phyloP scores from a whole-genome alignment of 805 yeast species.

The Wickerhamiella bombiphila region DNA sequence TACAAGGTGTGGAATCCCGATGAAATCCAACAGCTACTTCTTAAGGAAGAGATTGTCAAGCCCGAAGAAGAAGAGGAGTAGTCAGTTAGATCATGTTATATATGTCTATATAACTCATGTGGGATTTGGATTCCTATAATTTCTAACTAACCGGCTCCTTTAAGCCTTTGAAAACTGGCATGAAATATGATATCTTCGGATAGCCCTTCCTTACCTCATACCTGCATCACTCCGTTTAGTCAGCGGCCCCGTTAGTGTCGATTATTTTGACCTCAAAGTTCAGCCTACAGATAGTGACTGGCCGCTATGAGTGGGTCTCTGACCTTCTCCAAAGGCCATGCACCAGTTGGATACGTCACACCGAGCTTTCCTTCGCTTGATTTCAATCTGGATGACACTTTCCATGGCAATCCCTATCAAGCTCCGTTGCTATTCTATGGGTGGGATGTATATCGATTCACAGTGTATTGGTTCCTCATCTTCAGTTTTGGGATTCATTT shows the following conservation, averaged over 20 bases:
- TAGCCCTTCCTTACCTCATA: too few relatives aligned
- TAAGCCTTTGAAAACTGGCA: too few relatives aligned
- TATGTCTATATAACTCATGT: too few relatives aligned
- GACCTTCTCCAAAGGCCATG: slow-evolving; percentile 16
- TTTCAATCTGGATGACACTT: slow-evolving; percentile 8
- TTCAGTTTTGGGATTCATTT: slow-evolving; percentile 48
- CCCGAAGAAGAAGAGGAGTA: slow-evolving; percentile 17
- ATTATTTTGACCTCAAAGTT: too few relatives aligned
- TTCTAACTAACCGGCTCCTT: too few relatives aligned
- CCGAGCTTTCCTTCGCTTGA: slow-evolving; percentile 70
- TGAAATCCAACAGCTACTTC: slow-evolving; percentile 62
- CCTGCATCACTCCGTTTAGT: too few relatives aligned
- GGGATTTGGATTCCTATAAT: too few relatives aligned
- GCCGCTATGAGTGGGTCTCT: slow-evolving; percentile 16
- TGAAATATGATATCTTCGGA: too few relatives aligned
- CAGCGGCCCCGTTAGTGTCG: too few relatives aligned
- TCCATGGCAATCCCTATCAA: slow-evolving; percentile 23
- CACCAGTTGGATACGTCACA: slow-evolving; percentile 67
- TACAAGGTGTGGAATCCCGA: slow-evolving; percentile 68
- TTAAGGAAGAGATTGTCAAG: slow-evolving; percentile 54
- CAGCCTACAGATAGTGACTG: too few relatives aligned
- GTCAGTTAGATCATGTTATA: neutral
- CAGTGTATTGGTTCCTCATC: slow-evolving; percentile 67
- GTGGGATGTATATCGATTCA: slow-evolving; percentile 67
- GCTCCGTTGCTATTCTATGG: slow-evolving; percentile 51